phyloP scores from a whole-genome alignment of 768 basidiomycete species.

The Postia placenta region DNA sequence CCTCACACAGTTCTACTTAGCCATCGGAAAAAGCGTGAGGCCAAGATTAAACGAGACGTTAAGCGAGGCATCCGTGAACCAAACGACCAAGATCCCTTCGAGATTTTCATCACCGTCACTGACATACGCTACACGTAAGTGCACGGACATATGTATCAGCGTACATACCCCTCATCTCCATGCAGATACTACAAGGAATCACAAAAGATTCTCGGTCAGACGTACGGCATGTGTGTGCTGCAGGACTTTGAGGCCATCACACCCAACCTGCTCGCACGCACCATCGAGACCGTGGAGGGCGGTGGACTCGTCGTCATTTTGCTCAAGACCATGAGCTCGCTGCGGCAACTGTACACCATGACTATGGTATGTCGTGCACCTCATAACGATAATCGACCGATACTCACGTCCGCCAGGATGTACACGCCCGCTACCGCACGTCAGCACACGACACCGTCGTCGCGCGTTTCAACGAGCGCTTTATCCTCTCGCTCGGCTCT shows the following conservation, averaged over 20 bases:
- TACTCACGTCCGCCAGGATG: slow-evolving; percentile 54
- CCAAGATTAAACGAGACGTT: slow-evolving; percentile 93
- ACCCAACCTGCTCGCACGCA: slow-evolving; percentile 92
- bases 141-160: not conserved
- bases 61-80: slow-evolving; percentile 91
- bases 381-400: not conserved
- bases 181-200: slow-evolving; percentile 90
- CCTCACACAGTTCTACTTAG: too few relatives aligned
- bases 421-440: slow-evolving; percentile 91
- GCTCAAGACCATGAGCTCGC: slow-evolving; percentile 90
- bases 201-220: slow-evolving; percentile 93
- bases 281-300: slow-evolving; percentile 97
- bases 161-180: not conserved
- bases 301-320: slow-evolving; percentile 86
- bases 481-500: slow-evolving; percentile 93
- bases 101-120: slow-evolving; percentile 97
- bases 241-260: slow-evolving; percentile 99
- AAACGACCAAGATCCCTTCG: slow-evolving; percentile 95
- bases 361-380: slow-evolving; percentile 45
- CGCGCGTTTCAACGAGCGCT: slow-evolving; percentile 98
- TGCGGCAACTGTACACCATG: slow-evolving; percentile 91
- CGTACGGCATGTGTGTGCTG: slow-evolving; percentile 93
- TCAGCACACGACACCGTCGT: slow-evolving; percentile 82
- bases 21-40: slow-evolving; percentile 95
- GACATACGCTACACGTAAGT: slow-evolving; percentile 95